Conservation (phyloP, 2,329 filamentous ascomycete species). For the Periconia sp. region DNA sequence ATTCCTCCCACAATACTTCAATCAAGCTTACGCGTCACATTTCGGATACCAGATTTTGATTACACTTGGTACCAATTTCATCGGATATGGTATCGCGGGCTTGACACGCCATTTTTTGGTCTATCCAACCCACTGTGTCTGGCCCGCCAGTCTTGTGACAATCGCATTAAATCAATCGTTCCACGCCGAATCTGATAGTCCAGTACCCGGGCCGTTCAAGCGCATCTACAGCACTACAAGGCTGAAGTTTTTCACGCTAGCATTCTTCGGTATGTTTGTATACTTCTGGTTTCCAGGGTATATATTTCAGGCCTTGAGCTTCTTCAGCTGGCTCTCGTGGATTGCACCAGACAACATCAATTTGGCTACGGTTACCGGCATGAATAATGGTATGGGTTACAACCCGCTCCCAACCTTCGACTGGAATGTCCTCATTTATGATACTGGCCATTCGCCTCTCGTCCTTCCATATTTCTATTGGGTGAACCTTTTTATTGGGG, state of each 20-base stretch:
- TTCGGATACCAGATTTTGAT: constrained; percentile 21
- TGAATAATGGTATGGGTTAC: constrained; percentile 1
- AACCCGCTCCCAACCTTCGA: constrained; percentile 2
- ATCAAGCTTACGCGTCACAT: constrained; percentile 32
- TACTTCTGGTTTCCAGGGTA: constrained; percentile 34
- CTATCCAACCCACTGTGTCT: constrained; percentile 28
- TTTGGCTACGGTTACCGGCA: constrained; percentile 1
- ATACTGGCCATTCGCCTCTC: background rate
- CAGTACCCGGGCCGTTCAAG: constrained; percentile 12
- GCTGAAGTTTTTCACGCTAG: constrained; percentile 25
- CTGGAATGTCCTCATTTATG: background rate
- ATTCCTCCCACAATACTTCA: constrained; percentile 70
- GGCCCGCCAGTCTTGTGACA: constrained; percentile 23
- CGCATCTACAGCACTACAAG: background rate
- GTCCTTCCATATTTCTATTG: background rate
- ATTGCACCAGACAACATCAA: constrained; percentile 5
- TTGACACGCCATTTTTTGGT: constrained; percentile 22
- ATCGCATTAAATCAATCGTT: constrained; percentile 26
- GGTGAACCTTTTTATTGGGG: no score
- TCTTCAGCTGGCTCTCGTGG: background rate
- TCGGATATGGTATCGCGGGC: constrained; percentile 28
- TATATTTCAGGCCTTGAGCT: constrained; percentile 8
- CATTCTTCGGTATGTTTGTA: constrained; percentile 20
- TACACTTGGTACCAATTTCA: constrained; percentile 15
- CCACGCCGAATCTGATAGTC: constrained; percentile 26